A percentile compares a stretch with the other conserved stretches of the same genome.
Conservation (phyloP, 208 protist species). For the Crithidia fasciculata region DNA sequence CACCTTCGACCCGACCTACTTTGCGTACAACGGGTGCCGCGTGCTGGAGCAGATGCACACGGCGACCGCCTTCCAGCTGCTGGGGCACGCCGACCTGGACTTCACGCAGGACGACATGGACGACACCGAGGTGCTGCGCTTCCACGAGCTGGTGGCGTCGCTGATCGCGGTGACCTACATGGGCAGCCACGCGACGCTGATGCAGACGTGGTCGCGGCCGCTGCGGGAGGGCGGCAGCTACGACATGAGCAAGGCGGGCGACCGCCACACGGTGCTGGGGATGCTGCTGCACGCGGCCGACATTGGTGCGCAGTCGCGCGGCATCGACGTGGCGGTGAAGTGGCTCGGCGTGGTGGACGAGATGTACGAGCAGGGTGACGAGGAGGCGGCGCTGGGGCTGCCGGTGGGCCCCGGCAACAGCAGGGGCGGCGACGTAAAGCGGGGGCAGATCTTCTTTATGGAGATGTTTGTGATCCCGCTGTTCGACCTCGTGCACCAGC, state of each 20-base stretch:
- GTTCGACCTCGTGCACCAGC: constrained; percentile 68
- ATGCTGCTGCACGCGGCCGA: constrained; percentile 83
- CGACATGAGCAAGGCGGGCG: constrained; percentile 41
- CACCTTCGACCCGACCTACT: constrained; percentile 62
- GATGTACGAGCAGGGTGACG: constrained; percentile 75
- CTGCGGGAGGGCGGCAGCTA: constrained; percentile 27
- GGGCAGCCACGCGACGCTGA: constrained; percentile 39
- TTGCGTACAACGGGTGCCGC: constrained; percentile 51
- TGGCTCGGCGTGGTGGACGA: constrained; percentile 85
- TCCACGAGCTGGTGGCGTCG: constrained; percentile 56
- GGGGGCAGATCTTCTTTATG: constrained; percentile 75
- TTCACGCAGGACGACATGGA: constrained; percentile 57
- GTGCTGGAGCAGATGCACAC: constrained; percentile 85
- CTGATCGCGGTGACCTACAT: constrained; percentile 78
- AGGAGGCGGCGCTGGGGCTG: constrained; percentile 56
- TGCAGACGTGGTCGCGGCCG: constrained; percentile 39
- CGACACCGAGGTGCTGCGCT: constrained; percentile 56
- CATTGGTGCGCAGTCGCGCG: constrained; percentile 68
- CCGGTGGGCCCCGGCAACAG: constrained; percentile 55
- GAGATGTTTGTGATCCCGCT: constrained; percentile 74
- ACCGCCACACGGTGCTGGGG: constrained; percentile 59
- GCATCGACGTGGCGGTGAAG: constrained; percentile 56
- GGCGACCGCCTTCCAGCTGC: constrained; percentile 62
- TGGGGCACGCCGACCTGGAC: constrained; percentile 53
- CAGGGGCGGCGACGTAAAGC: constrained; percentile 32